Percentiles rank a stretch among this genome's conserved stretches.
phyloP scores from a whole-genome alignment of 1,284 basidiomycete species.

The Rhizopogon parksii region DNA sequence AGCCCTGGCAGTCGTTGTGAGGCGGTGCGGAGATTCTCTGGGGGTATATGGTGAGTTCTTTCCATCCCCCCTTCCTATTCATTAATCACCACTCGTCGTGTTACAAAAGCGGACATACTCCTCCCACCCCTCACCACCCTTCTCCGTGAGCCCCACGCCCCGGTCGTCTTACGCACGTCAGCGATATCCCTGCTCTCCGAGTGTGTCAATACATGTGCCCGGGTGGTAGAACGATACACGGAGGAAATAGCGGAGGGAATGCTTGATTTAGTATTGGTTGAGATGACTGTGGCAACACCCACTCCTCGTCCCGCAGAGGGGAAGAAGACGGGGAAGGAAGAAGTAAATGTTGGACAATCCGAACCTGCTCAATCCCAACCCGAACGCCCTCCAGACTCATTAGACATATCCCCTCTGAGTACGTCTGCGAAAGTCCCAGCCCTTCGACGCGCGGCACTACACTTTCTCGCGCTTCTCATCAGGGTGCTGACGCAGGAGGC shows the following conservation, averaged over 20 bases:
- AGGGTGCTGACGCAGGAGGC: constrained; percentile 43
- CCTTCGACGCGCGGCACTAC: constrained; percentile 74
- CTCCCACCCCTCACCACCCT: constrained; percentile 63
- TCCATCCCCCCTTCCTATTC: neutral
- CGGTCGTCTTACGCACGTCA: constrained; percentile 73
- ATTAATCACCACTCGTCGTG: constrained; percentile 1
- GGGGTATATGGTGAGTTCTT: constrained; percentile 55
- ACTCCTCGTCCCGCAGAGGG: constrained; percentile 5
- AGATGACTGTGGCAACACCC: constrained; percentile 39
- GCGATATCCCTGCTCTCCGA: constrained; percentile 77
- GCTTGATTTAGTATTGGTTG: constrained; percentile 75
- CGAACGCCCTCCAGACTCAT: constrained; percentile 14
- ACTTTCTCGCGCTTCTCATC: constrained; percentile 67
- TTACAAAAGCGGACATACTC: constrained; percentile 53
- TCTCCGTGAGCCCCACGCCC: constrained; percentile 51
- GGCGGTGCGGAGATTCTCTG: constrained; percentile 66
- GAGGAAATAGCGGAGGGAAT: constrained; percentile 58
- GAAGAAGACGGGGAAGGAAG: constrained; percentile 14
- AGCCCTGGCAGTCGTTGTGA: constrained; percentile 76
- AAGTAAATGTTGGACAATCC: constrained; percentile 8
- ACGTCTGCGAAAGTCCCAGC: constrained; percentile 67
- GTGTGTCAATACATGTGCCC: constrained; percentile 56
- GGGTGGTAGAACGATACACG: constrained; percentile 60
- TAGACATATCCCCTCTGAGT: constrained; percentile 51
- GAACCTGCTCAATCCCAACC: constrained; percentile 11